These are phyloP conservation scores for Prunus yedoensis DNA, from an alignment of 331 rosid species.

Conservation along the genomic window DNA sequence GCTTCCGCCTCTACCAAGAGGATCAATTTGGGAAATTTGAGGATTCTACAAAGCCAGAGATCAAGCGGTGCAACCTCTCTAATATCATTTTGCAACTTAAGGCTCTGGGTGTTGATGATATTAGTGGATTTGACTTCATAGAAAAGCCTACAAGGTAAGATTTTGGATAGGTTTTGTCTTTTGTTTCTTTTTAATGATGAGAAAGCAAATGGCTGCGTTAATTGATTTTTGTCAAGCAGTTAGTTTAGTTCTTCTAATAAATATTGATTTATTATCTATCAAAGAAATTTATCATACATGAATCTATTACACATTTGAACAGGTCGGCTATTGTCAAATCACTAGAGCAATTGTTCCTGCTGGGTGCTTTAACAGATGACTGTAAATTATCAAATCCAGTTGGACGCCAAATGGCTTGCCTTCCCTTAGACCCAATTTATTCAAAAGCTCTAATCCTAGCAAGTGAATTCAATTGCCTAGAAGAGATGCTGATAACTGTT, in stretches of 20 bases:
- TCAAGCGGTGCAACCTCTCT: constrained; percentile 83
- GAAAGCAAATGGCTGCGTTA: background rate
- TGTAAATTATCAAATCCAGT: constrained; percentile 78
- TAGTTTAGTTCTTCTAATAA: background rate
- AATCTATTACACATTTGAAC: constrained; percentile 36
- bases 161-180: constrained; percentile 13
- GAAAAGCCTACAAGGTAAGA: constrained; percentile 83
- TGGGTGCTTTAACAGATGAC: constrained; percentile 80
- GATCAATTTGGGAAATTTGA: constrained; percentile 75
- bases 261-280: constrained; percentile 6
- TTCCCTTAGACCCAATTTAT: constrained; percentile 82
- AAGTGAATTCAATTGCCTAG: constrained; percentile 81
- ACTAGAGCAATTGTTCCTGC: constrained; percentile 79
- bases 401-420: constrained; percentile 83
- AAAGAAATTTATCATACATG: constrained; percentile 11
- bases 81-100: constrained; percentile 92
- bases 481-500: constrained; percentile 86
- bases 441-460: constrained; percentile 85
- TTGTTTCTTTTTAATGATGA: background rate
- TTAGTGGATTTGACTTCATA: constrained; percentile 85
- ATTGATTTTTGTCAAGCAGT: background rate
- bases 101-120: constrained; percentile 89
- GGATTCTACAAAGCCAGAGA: constrained; percentile 91
- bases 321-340: constrained; percentile 84
- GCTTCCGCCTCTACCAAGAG: constrained; percentile 82